phyloP scores from a whole-genome alignment of 805 yeast genomes.

The Limtongia smithiae region DNA sequence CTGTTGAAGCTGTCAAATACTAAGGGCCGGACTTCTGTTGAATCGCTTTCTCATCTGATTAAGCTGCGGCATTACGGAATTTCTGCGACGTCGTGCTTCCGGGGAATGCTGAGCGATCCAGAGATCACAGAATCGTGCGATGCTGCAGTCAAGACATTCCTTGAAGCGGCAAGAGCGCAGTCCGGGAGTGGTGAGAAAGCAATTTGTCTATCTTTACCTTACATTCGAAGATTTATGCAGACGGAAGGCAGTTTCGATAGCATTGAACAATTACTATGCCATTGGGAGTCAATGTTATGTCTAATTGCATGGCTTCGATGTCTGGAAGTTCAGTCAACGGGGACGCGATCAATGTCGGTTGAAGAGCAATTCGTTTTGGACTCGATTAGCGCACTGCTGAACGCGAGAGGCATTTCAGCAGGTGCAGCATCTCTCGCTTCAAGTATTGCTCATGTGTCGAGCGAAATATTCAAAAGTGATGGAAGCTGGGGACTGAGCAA shows the following conservation, averaged over 20 bases:
- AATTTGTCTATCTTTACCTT: slow-evolving; percentile 6
- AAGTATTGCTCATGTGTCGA: slow-evolving; percentile 3
- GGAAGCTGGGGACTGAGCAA: slow-evolving; percentile 7
- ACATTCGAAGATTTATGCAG: slow-evolving; percentile 5
- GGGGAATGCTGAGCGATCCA: slow-evolving; percentile 3
- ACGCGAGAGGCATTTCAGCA: neutral
- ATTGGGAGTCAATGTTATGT: slow-evolving; percentile 8
- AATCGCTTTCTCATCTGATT: slow-evolving; percentile 10
- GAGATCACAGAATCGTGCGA: neutral
- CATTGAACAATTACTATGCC: slow-evolving; percentile 8
- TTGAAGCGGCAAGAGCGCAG: neutral
- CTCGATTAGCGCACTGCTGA: slow-evolving; percentile 4
- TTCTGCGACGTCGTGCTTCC: slow-evolving; percentile 1
- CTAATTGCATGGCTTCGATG: slow-evolving; percentile 10
- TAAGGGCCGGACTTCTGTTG: slow-evolving; percentile 8
- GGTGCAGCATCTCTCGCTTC: neutral
- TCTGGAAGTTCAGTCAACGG: slow-evolving; percentile 1
- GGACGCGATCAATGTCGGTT: slow-evolving; percentile 4
- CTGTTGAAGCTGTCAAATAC: slow-evolving; percentile 8
- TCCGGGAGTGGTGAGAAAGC: slow-evolving; percentile 4
- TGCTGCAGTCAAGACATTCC: slow-evolving; percentile 2
- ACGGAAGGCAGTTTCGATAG: slow-evolving; percentile 5
- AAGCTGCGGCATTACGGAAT: slow-evolving; percentile 4
- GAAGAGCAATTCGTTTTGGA: slow-evolving; percentile 10
- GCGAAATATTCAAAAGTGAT: slow-evolving; percentile 4